These are phyloP conservation scores for Eleusine coracana DNA, from an alignment of 176 grass and related monocot species.

Conservation along the genomic window DNA sequence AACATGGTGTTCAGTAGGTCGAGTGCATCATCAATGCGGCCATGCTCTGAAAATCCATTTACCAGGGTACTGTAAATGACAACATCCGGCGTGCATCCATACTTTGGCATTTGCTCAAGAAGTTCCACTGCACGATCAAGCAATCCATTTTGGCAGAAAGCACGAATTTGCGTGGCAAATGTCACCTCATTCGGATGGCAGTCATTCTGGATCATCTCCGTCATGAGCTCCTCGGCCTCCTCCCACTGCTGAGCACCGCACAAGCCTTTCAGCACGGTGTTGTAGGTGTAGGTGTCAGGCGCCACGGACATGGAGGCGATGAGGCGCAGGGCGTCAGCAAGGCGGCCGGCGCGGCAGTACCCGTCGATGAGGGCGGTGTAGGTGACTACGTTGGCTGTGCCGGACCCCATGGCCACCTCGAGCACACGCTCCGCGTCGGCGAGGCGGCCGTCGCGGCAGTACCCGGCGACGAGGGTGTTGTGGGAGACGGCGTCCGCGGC, in stretches of 20 bases:
- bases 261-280: constrained; percentile 56
- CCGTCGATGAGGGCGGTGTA: constrained; percentile 47
- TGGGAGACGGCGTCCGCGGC: constrained; percentile 51
- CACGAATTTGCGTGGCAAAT: constrained; percentile 46
- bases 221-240: constrained; percentile 45
- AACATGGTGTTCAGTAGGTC: constrained; percentile 34
- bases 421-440: constrained; percentile 46
- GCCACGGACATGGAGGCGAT: constrained; percentile 51
- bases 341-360: constrained; percentile 42
- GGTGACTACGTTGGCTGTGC: constrained; percentile 46
- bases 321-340: constrained; percentile 42
- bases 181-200: constrained; percentile 41
- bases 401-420: background rate
- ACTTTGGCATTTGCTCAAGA: constrained; percentile 35
- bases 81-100: constrained; percentile 50
- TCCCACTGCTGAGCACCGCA: constrained; percentile 47
- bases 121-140: background rate
- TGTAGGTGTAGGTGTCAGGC: constrained; percentile 55
- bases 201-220: constrained; percentile 45
- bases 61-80: constrained; percentile 54
- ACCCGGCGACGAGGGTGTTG: constrained; percentile 57
- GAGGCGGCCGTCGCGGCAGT: constrained; percentile 52
- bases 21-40: constrained; percentile 32
- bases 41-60: constrained; percentile 50
- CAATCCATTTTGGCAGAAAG: constrained; percentile 45